Evolutionary conservation across 441 rosid species (phyloP), one percentile per base, ranked within the genome.

Genomic region (Eruca vesicaria): DNA sequence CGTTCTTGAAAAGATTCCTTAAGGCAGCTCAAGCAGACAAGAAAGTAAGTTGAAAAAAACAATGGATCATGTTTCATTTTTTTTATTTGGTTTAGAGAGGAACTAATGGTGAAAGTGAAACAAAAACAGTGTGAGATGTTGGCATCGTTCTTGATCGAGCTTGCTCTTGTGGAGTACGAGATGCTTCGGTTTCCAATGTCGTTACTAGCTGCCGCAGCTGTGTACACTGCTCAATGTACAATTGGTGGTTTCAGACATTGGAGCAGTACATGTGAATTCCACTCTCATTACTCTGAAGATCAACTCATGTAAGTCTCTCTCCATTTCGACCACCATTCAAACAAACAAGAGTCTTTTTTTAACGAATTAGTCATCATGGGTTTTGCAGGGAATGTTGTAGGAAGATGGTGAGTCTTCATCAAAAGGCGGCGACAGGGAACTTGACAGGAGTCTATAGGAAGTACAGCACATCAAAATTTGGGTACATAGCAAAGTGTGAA

Each of bases 381-480:
- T 26, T 14, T 63, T n/a, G 72, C 83, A 92, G 97, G 75, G 97
- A 87, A 78, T 93, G 99, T 78, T 87, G 89, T 21, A 82, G 78
- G 78, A 76, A 86, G 71, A 85, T 96, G 87, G 95, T 84, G 48
- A 77, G 75, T 15, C 86, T 82, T 50, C 99, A 96, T 78, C 80
- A 84, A 68, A 85, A 57, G 58, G 90, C 98, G 3, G 88, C 83
- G 50, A 73, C 68, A 0, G 97, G 94, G 50, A 93, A 80, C 68
- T 84, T 93, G 36, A 96, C 97, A 2, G 99, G 94, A 28, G 99
- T 88, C 31, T 84, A 90, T 74, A 83, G 96, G 75, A 96, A 96
- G 81, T 90, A 96, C 70, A 75, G 84, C 74, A 78, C 92, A 53
- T 86, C 87, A 15, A 92, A 89, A 62, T 93, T 88, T 64, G 91